Evolutionary conservation across 169 alveolate species (phyloP).

Genomic region (Pseudocohnilembus persalinus): DNA sequence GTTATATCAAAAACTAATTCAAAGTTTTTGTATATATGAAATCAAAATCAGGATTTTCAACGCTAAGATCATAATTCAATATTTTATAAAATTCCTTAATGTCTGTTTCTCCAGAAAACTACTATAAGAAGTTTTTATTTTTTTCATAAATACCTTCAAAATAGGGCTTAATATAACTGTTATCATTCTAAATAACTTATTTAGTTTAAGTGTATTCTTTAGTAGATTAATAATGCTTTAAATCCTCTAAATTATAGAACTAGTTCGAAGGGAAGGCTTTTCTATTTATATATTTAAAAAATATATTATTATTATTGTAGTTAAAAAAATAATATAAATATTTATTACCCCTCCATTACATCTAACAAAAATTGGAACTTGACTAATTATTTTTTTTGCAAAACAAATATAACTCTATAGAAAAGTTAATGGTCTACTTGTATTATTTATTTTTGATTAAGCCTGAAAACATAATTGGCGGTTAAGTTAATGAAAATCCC

Average conservation of each 20-base stretch:
- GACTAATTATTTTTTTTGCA: slow-evolving; percentile 35
- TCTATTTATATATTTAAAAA: too few species aligned
- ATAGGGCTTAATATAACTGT: slow-evolving; percentile 9
- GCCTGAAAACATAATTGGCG: slow-evolving; percentile 27
- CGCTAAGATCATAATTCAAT: slow-evolving; percentile 4
- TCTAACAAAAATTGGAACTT: slow-evolving; percentile 31
- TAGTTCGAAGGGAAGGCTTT: too few species aligned
- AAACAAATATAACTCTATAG: slow-evolving; percentile 32
- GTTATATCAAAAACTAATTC: neutral
- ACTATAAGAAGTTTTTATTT: neutral
- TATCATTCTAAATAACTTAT: slow-evolving; percentile 18
- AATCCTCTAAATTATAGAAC: neutral
- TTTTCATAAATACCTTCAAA: neutral
- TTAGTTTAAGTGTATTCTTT: slow-evolving; percentile 28
- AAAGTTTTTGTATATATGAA: slow-evolving; percentile 13
- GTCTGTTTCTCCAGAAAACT: neutral
- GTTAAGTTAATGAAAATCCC: slow-evolving; percentile 41
- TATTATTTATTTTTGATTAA: slow-evolving; percentile 17
- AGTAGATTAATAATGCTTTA: slow-evolving; percentile 31
- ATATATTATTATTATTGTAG: neutral
- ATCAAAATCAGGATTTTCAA: slow-evolving; percentile 27
- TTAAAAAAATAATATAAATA: neutral
- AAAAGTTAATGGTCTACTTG: slow-evolving; percentile 20
- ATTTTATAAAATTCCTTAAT: slow-evolving; percentile 7
- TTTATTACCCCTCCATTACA: slow-evolving; percentile 36